Evolutionary conservation across 257 asterid species (phyloP), one percentile per base, ranked within the genome.

Genomic region (Handroanthus guayacan): DNA sequence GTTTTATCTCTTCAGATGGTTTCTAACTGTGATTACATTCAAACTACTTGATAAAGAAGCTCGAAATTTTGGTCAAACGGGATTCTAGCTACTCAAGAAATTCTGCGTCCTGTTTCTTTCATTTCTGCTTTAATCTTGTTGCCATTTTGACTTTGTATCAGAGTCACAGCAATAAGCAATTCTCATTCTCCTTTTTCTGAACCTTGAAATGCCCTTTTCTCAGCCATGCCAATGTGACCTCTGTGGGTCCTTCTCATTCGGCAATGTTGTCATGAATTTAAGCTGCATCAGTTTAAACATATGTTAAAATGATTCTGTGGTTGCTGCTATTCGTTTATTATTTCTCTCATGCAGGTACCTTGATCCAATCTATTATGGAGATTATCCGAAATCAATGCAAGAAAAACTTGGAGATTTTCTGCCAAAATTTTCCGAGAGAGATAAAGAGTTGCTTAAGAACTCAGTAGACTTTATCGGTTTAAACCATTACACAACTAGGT

Each of bases 381-480:
- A 86, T 73, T 86, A 88, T 81, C 92, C 90, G 34, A 83, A 80
- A 79, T 69, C 85, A 71, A 88, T 88, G 90, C 84, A 75, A 0
- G 77, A 80, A 75, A 82, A 73, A 63, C 90, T 86, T 72, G 81
- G 87, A 74, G 90, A 80, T 50, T 37, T 43, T 79, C 86, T 88
- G 77, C 90, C 92, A 58, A 66, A 71, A 55, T 88, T 88, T 80
- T 84, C 87, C 5, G 80, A 81, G 78, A 71, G 71, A 34, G 87
- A 88, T 18, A 82, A 64, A 74, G 82, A 82, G 68, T 80, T 86
- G 75, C 89, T 88, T 66, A 77, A 77, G 74, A 78, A 68, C 39
- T 82, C 92, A 5, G 52, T 84, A 37, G 92, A 88, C 83, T 88
- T 85, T 74, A 63, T 88, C 75, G 92, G 90, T 60, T 73, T 88